phyloP scores from a whole-genome alignment of 805 yeast species.

The Aciculoconidium aculeatum region DNA sequence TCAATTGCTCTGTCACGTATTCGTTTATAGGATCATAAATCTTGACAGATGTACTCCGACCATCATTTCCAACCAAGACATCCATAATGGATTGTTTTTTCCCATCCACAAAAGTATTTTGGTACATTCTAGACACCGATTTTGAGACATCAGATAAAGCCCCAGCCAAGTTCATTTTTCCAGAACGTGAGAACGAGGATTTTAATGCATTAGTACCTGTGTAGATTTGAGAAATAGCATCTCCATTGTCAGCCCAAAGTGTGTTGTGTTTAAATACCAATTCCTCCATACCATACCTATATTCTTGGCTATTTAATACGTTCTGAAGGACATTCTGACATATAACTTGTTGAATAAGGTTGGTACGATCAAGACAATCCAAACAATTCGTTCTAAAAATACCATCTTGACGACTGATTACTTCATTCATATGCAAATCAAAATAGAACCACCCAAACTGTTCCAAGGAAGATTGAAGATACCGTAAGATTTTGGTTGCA shows the following conservation, averaged over 20 bases:
- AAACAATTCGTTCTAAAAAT: slow-evolving; percentile 90
- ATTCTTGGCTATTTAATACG: slow-evolving; percentile 20
- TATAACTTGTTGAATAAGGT: slow-evolving; percentile 78
- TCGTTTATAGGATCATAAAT: slow-evolving; percentile 88
- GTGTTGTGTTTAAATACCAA: slow-evolving; percentile 31
- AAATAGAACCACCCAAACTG: slow-evolving; percentile 80
- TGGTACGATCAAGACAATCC: slow-evolving; percentile 92
- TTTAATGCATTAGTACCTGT: slow-evolving; percentile 78
- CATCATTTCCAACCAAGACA: slow-evolving; percentile 72
- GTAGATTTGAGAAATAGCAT: slow-evolving; percentile 57
- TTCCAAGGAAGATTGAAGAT: slow-evolving; percentile 58
- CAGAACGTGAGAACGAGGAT: slow-evolving; percentile 89
- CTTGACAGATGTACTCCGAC: slow-evolving; percentile 53
- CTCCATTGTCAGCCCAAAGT: slow-evolving; percentile 67
- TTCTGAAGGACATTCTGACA: slow-evolving; percentile 63
- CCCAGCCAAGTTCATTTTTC: slow-evolving; percentile 95
- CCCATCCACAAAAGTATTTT: slow-evolving; percentile 91
- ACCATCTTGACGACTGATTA: slow-evolving; percentile 77
- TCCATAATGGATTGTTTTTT: slow-evolving; percentile 89
- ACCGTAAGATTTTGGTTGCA: slow-evolving; percentile 63
- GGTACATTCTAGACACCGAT: slow-evolving; percentile 90
- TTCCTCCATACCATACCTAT: slow-evolving; percentile 34
- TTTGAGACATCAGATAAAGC: slow-evolving; percentile 96
- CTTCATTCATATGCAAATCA: slow-evolving; percentile 50
- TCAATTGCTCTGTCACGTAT: slow-evolving; percentile 63